Base-by-base conservation (phyloP, 2,329 filamentous ascomycete species). In the Colletotrichum kahawae region DNA sequence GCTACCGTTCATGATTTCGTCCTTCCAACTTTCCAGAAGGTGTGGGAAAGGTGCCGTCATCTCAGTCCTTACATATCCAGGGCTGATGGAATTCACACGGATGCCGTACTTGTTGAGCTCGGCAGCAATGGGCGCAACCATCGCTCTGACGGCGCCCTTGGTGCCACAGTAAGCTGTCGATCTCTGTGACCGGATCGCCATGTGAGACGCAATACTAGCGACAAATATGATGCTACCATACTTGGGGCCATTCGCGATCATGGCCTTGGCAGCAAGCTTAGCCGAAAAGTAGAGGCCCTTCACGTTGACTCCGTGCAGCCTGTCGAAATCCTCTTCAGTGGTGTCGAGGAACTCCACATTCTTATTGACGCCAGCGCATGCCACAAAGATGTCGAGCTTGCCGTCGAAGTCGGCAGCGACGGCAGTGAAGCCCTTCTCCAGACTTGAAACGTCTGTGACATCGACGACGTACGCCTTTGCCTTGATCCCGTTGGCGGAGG, bases 151-250 rank as follows among this genome's bases (percentile, higher is more conserved):
- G 6, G 76, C 76, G 1, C 73, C 76, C 33, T 76, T 77, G 24
- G 73, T 77, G 1, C 76, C 74, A 13, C 73, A 75, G 48, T 76
- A 76, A 4, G 76, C 76, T 80, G 84, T 87, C 62, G 85, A 87
- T 38, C 84, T 79, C 78, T 90, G 88, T 16, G 85, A 86, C 10
- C 86, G 83, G 21, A 90, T 86, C 1, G 88, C 88, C 77, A 89
- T 88, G 70, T 88, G 83, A 33, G 86, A 87, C 0, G 88, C 88
- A 78, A 90, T 90, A 68, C 88, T 89, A 1, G 88, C 88, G 0
- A 90, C 87, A 5, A 90, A 80, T 13, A 91, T 83, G 67, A 90
- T 90, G 71, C 88, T 89, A 1, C 89, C 88, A 67, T 84, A 84
- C 69, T 85, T 85, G 1, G 88, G 89, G 3, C 85, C 85, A 76